Base-by-base conservation (phyloP, 306 rosid genomes). In the Dryas drummondii region DNA sequence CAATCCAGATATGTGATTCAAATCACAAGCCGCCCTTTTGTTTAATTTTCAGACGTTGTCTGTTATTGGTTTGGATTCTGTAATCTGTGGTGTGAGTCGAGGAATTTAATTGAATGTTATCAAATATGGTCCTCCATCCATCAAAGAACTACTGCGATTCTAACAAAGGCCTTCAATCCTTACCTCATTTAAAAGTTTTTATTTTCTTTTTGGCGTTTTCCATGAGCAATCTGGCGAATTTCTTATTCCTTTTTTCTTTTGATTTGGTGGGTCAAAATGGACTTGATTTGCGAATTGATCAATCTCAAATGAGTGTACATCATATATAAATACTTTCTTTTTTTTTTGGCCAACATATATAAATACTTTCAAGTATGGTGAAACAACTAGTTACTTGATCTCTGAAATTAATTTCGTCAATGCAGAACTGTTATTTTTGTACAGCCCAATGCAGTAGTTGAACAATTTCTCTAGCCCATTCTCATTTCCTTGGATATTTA, bases 1-100 rank as follows among this genome's bases (percentile, higher is more conserved):
- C 80, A 86, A 84, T 83, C 79, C 84, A 13, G 86, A 84, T 14
- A 56, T 88, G 47, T 91, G 37, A 32, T 32, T 32, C 1, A 72
- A 81, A n/a, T 7, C 42, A 46, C 48, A 4, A 9, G 27, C 37
- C 37, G 27, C 37, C 37, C 37, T 12, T 58, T 48, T 56, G 15
- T 57, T 53, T 32, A 32, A 32, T 32, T 62, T 15, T 12, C 41
- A 7, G 13, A 55, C 13, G 5, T 1, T 32, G 49, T 63, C 26
- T 40, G 68, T 16, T 41, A 5, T 62, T 59, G 12, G 5, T 14
- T 15, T 14, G 26, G 47, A 37, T 40, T 22, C 48, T 62, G 67
- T 62, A 62, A 14, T 3, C 46, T 7, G 19, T 62, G 12, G 14
- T 12, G 1, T 6, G 9, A 41, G 40, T 32, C 37, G 14, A 9